Conservation (phyloP, 23 red algal genomes). For the Gracilaria caudata region DNA sequence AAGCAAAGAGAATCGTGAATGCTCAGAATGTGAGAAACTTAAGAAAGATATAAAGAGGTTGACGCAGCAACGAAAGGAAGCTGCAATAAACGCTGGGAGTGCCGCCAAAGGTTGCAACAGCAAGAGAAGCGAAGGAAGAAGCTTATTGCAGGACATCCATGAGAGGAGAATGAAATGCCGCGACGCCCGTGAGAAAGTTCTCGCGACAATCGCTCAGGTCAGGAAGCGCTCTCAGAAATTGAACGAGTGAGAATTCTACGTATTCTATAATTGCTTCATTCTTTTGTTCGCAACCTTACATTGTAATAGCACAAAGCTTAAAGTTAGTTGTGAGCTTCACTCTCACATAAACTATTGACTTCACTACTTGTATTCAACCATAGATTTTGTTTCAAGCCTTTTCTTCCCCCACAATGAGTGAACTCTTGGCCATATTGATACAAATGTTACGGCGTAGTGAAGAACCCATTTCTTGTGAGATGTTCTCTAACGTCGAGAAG, state of each 20-base stretch:
- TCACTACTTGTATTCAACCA: no score
- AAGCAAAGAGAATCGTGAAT: background rate
- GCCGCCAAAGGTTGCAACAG: background rate
- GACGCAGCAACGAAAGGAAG: background rate
- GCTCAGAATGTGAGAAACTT: background rate
- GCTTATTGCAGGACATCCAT: background rate
- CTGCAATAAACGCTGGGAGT: background rate
- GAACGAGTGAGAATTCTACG: no score
- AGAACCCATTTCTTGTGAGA: no score
- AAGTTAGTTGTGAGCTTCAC: no score
- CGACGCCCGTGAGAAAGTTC: background rate
- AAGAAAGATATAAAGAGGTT: conserved; percentile 1
- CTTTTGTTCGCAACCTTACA: no score
- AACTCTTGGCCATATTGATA: no score
- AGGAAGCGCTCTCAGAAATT: background rate
- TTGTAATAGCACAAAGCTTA: background rate
- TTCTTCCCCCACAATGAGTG: no score
- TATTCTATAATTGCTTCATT: no score
- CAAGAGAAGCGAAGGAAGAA: background rate
- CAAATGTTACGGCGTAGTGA: no score
- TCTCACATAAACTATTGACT: no score
- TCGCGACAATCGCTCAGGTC: background rate
- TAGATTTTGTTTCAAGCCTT: no score
- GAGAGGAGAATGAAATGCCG: background rate
- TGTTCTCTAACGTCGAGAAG: no score